Percentiles rank a stretch among this genome's conserved stretches.
Evolutionary conservation across 2,329 filamentous ascomycete genomes (phyloP).

Genomic region (Neonectria coccinea): DNA sequence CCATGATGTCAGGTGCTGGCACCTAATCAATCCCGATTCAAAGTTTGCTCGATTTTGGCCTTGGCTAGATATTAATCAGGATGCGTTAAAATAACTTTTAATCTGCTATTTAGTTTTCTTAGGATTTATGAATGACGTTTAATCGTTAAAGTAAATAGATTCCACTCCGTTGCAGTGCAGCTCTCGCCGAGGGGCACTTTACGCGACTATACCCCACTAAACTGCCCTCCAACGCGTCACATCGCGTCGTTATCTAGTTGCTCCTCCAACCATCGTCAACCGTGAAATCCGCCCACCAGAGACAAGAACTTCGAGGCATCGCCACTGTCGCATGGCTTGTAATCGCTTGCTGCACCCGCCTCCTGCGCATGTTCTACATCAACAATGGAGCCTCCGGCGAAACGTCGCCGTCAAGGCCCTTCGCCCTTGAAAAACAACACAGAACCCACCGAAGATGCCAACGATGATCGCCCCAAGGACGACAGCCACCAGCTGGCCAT

Average conservation of each 20-base stretch:
- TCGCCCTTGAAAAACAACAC: constrained; percentile 48
- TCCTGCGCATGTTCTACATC: neutral
- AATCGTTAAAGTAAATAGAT: neutral
- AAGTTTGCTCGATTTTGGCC: neutral
- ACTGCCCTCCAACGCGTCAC: constrained; percentile 29
- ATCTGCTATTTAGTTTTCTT: neutral
- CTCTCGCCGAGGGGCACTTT: constrained; percentile 30
- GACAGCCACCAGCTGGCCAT: constrained; percentile 69
- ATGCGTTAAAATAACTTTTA: neutral
- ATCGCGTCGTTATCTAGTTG: constrained; percentile 38
- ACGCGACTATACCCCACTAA: constrained; percentile 30
- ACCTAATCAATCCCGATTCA: neutral
- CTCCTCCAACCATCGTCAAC: constrained; percentile 43
- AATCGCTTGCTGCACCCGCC: neutral
- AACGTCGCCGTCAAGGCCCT: constrained; percentile 68
- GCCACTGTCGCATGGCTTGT: constrained; percentile 1
- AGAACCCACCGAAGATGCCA: constrained; percentile 56
- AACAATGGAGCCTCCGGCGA: constrained; percentile 69
- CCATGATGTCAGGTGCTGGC: no score
- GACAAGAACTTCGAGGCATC: neutral
- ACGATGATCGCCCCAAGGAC: constrained; percentile 59
- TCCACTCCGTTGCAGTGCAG: neutral
- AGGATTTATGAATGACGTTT: neutral
- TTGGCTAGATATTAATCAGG: neutral
- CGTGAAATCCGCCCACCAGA: constrained; percentile 7